Evolutionary conservation across 371 early-diverging fungal genomes (phyloP).

Genomic region (Nematocida major): DNA sequence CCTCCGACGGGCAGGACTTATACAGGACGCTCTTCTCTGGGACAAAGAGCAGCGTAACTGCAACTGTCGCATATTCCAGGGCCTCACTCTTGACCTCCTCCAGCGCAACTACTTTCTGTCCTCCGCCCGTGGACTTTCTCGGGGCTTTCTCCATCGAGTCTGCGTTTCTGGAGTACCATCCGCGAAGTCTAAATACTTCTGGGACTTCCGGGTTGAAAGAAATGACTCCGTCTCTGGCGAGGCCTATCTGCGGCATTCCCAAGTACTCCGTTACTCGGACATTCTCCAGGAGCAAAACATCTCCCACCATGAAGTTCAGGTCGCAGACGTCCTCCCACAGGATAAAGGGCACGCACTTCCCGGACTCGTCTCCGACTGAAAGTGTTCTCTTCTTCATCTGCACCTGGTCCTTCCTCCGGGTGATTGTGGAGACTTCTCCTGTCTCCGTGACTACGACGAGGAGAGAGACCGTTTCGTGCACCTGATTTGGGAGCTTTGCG

Average conservation of each 20-base stretch:
- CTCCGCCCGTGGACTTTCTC: conserved; percentile 67
- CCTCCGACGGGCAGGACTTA: conserved; percentile 71
- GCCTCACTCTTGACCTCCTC: conserved; percentile 64
- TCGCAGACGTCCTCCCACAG: conserved; percentile 80
- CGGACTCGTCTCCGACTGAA: conserved; percentile 71
- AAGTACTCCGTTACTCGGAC: conserved; percentile 78
- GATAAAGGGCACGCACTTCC: conserved; percentile 69
- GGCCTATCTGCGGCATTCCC: conserved; percentile 68
- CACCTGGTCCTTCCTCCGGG: conserved; percentile 69
- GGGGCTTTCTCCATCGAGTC: conserved; percentile 16
- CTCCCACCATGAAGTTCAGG: conserved; percentile 66
- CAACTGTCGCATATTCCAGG: conserved; percentile 64
- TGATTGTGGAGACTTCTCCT: conserved; percentile 68
- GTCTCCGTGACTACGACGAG: conserved; percentile 72
- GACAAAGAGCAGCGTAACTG: conserved; percentile 68
- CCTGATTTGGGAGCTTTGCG: conserved; percentile 69
- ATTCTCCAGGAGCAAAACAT: conserved; percentile 75
- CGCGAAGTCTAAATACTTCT: conserved; percentile 72
- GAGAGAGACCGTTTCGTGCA: conserved; percentile 71
- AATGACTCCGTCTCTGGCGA: conserved; percentile 63
- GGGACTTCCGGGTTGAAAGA: conserved; percentile 74
- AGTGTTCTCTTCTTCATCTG: conserved; percentile 72
- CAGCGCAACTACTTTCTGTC: conserved; percentile 67
- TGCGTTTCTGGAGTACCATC: conserved; percentile 71
- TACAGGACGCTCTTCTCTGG: conserved; percentile 70